Evolutionary conservation across 2,329 filamentous ascomycete species (phyloP).

Genomic region (Arthrobotrys pseudoclavata): DNA sequence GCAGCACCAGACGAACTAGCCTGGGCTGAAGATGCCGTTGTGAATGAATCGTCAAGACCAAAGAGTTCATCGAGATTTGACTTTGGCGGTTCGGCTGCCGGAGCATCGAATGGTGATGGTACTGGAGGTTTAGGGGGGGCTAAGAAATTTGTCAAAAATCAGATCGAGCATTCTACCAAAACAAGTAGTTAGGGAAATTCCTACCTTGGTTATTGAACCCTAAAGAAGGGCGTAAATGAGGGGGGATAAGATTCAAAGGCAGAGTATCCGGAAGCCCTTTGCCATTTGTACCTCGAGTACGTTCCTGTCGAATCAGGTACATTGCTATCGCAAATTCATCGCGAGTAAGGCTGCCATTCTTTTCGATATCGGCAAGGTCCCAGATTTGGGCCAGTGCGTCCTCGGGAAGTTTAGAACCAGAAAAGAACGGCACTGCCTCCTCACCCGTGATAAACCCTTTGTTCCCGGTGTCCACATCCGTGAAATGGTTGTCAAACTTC

Average conservation of each 20-base stretch:
- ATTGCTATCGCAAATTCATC: conserved; percentile 98
- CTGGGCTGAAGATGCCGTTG: conserved; percentile 65
- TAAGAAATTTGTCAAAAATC: not conserved
- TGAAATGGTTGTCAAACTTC: conserved; percentile 88
- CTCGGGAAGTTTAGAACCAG: conserved; percentile 88
- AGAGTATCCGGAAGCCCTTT: conserved; percentile 78
- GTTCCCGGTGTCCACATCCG: conserved; percentile 82
- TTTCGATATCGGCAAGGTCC: conserved; percentile 95
- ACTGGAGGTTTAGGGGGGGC: conserved; percentile 37
- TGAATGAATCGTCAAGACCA: conserved; percentile 80
- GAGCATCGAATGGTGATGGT: conserved; percentile 71
- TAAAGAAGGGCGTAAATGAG: conserved; percentile 77
- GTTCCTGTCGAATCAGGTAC: conserved; percentile 93
- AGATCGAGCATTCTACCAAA: no score
- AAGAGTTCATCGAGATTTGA: conserved; percentile 95
- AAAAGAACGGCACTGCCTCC: conserved; percentile 93
- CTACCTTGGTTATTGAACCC: conserved; percentile 41
- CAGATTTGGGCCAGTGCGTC: conserved; percentile 93
- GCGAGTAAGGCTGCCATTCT: conserved; percentile 83
- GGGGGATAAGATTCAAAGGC: conserved; percentile 85
- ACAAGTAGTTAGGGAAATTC: not conserved
- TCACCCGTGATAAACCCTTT: conserved; percentile 91
- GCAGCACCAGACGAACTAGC: conserved; percentile 43
- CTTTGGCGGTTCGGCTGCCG: conserved; percentile 70
- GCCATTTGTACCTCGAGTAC: conserved; percentile 73